Evolutionary conservation across 805 yeast genomes (phyloP), one percentile per base, ranked within the genome.

Genomic region (Candida krabiensis): DNA sequence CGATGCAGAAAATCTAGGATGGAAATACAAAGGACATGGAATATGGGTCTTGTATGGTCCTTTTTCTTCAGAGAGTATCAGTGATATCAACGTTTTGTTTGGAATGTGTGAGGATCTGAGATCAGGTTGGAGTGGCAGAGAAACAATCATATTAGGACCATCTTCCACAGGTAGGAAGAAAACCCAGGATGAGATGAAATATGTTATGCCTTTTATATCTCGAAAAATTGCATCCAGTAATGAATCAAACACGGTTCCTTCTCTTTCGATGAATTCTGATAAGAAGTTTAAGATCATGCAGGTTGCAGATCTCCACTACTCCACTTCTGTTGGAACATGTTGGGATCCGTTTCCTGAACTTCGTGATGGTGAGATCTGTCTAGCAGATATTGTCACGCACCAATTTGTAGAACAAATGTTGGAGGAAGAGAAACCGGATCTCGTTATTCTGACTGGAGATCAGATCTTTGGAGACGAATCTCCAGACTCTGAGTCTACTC

Each of bases 361-460:
- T 7, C 33, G 40, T 1, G 68, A 69, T 14, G 60, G 57, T 12
- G 59, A 64, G 8, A 62, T 61, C 3, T 93, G 98, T 56, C 63
- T 73, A 43, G 98, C 24, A 0, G 99, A 89, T 58, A 73, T 74
- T 1, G 70, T 82, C 32, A 87, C 98, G 0, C 41, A 74, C 21
- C 51, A 58, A 5, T 88, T 90, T 52, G 53, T 91, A 8, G 67
- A 77, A 5, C 58, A 58, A 15, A 84, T 86, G 0, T 63, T 91
- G 31, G 90, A 86, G 38, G 42, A 21, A 8, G 24, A 21, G 24
- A 21, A 71, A 23, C 98, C 99, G 0, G 90, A 93, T 55, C 60
- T 90, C 19, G 93, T 88, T 0, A 87, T 89, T 0, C 67, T 88
- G 40, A 81, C 96, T 0, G 99, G 99, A 5, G 99, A 91, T 63